These are phyloP conservation scores for Salix arbutifolia DNA, from an alignment of 345 rosid genomes.

Conservation along the genomic window DNA sequence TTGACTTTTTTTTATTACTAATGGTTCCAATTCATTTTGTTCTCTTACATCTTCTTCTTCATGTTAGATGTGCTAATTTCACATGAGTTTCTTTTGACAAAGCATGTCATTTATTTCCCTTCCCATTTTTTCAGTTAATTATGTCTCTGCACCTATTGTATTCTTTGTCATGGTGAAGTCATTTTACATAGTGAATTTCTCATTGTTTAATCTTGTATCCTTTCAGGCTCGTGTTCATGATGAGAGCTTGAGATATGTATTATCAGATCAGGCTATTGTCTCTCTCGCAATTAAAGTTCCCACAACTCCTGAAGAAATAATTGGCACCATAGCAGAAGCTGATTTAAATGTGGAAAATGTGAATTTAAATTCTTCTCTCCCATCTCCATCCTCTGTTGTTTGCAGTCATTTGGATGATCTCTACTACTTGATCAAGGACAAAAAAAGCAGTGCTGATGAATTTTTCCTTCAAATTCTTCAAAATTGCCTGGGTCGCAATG, in stretches of 20 bases:
- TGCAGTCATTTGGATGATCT: slow-evolving; percentile 67
- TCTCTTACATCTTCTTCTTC: neutral
- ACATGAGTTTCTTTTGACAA: slow-evolving; percentile 4
- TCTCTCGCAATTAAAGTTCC: slow-evolving; percentile 57
- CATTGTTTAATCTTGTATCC: slow-evolving; percentile 15
- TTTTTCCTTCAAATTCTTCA: slow-evolving; percentile 48
- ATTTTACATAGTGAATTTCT: slow-evolving; percentile 4
- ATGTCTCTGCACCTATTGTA: neutral
- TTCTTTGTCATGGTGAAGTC: neutral
- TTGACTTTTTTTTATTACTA: neutral
- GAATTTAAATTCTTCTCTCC: slow-evolving; percentile 37
- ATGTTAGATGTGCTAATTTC: neutral
- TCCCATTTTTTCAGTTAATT: neutral
- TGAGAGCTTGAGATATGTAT: slow-evolving; percentile 75
- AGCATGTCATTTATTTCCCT: neutral
- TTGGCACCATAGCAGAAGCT: slow-evolving; percentile 49
- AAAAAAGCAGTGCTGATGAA: slow-evolving; percentile 38
- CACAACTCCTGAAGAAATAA: slow-evolving; percentile 40
- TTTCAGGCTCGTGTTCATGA: slow-evolving; percentile 91
- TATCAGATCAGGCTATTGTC: slow-evolving; percentile 77
- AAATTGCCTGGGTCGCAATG: slow-evolving; percentile 68
- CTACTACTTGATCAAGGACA: slow-evolving; percentile 38
- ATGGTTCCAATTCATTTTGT: neutral
- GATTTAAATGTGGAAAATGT: slow-evolving; percentile 46
- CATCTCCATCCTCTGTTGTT: slow-evolving; percentile 61